phyloP scores from a whole-genome alignment of 2,329 filamentous ascomycete species.

The Rhexocercosporidium sp. region DNA sequence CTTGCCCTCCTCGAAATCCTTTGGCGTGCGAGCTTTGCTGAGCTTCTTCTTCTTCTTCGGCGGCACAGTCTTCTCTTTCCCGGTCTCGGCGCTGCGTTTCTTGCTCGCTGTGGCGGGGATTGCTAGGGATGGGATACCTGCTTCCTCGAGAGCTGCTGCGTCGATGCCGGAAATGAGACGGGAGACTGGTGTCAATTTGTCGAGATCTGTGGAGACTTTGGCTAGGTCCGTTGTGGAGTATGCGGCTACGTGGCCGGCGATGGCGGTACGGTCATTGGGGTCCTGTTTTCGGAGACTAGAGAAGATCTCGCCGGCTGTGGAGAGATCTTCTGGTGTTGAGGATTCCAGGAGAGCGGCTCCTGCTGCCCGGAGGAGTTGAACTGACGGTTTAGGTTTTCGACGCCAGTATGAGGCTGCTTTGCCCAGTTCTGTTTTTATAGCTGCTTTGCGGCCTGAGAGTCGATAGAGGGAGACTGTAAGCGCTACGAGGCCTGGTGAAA shows the following conservation, averaged over 20 bases:
- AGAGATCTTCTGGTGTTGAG: slow-evolving; percentile 68
- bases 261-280: slow-evolving; percentile 69
- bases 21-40: slow-evolving; percentile 67
- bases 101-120: slow-evolving; percentile 47
- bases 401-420: slow-evolving; percentile 86
- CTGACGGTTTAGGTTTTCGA: slow-evolving; percentile 59
- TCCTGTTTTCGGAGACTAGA: slow-evolving; percentile 69
- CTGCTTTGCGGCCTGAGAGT: slow-evolving; percentile 72
- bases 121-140: slow-evolving; percentile 63
- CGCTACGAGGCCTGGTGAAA: slow-evolving; percentile 83
- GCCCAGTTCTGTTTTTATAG: slow-evolving; percentile 74
- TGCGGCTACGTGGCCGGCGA: slow-evolving; percentile 86
- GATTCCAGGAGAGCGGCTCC: slow-evolving; percentile 84
- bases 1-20: slow-evolving; percentile 77
- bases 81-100: slow-evolving; percentile 55
- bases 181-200: slow-evolving; percentile 65
- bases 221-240: slow-evolving; percentile 67
- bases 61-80: slow-evolving; percentile 46
- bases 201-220: slow-evolving; percentile 59
- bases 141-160: slow-evolving; percentile 64
- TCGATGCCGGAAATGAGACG: slow-evolving; percentile 66
- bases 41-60: slow-evolving; percentile 64
- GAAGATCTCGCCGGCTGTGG: slow-evolving; percentile 80
- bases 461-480: slow-evolving; percentile 80
- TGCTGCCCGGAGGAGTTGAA: slow-evolving; percentile 79